Evolutionary conservation across 495 filamentous ascomycete species (phyloP), one percentile per base, ranked within the genome.

Genomic region (Daldinia caldariorum): DNA sequence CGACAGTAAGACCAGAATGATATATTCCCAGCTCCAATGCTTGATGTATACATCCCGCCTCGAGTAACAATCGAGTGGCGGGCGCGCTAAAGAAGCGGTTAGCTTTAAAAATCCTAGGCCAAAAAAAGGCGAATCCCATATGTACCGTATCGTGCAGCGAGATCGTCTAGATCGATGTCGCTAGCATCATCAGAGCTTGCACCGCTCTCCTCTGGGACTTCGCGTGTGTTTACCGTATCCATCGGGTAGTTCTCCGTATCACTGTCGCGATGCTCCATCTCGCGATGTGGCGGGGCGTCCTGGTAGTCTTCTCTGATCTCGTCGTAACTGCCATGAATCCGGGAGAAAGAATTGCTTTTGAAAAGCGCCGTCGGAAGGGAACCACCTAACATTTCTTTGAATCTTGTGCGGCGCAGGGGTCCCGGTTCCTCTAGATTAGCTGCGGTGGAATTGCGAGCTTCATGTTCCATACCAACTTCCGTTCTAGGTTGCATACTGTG

Each of bases 1-100:
- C 6, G 89, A 88, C 3, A 93, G 78, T 0, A 87, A 51, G 22
- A 91, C 61, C 14, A 92, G 79, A 0, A 84, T 81, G 0, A 88
- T 67, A 3, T 86, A 85, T 7, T 91, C 74, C 86, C 89, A 90
- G 56, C 83, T 85, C 31, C 78, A 71, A 9, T 86, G 82, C 14
- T 65, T 73, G 41, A 70, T 53, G 34, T 81, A 76, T 8, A 79
- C 76, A 63, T 81, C 78, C 9, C 63, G 69, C 49, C 68, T 74
- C 2, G 79, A 70, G 22, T 69, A 32, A 18, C 79, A 82, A 22
- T 79, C 72, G 0, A 75, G 35, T 6, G 70, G 62, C 0, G 75
- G 63, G 2, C 69, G 61, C 5, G 61, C 75, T 70, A 6, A 5
- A 22, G 22, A 38, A 16, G 31, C 10, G 3, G 50, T 72, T 22